A percentile compares a stretch with the other conserved stretches of the same genome.
Conservation (phyloP, 495 filamentous ascomycete genomes). For the Daldinia grandis region DNA sequence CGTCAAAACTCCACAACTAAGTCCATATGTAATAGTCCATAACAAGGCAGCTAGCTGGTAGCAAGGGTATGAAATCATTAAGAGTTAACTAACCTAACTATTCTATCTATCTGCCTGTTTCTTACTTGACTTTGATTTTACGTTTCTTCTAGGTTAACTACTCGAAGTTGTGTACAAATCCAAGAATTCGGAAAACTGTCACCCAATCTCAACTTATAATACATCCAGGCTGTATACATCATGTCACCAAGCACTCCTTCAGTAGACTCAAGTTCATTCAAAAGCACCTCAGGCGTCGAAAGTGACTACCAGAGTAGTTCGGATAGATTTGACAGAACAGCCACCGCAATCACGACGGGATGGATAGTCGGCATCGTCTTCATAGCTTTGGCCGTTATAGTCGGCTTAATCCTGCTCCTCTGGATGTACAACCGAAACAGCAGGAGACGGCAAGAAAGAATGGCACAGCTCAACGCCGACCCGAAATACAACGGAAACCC, state of each 20-base stretch:
- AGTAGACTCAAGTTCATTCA: background rate
- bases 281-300: background rate
- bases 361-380: conserved; percentile 30
- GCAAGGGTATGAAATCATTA: background rate
- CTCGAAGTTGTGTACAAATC: background rate
- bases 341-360: conserved; percentile 13
- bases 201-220: background rate
- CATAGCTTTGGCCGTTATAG: background rate
- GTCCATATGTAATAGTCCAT: background rate
- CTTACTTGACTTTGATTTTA: background rate
- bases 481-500: background rate
- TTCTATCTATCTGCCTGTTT: background rate
- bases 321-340: conserved; percentile 4
- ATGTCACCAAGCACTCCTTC: background rate
- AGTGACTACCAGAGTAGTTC: background rate
- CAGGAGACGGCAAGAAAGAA: background rate
- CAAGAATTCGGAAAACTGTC: background rate
- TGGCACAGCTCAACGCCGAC: conserved; percentile 8
- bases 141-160: background rate
- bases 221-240: too few species aligned
- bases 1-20: background rate
- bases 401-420: background rate
- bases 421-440: conserved; percentile 6
- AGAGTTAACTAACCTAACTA: too few species aligned
- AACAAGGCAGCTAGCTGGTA: too few species aligned